phyloP scores from a whole-genome alignment of 768 basidiomycete species.

The Termitomyces sp. region DNA sequence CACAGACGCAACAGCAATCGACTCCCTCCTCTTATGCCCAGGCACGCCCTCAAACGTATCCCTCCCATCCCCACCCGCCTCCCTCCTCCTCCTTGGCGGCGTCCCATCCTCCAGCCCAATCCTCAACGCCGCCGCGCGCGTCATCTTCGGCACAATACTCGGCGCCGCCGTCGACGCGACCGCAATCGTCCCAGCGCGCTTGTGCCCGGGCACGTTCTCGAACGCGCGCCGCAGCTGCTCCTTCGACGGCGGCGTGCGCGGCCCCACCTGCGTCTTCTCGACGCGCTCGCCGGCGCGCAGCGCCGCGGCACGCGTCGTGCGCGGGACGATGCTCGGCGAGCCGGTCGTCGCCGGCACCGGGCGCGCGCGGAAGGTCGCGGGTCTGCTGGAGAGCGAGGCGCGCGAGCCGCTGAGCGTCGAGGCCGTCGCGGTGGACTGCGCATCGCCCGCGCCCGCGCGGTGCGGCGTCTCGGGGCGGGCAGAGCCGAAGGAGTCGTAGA shows the following conservation, averaged over 20 bases:
- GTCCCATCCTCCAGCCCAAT: conserved; percentile 44
- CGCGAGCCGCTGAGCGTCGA: too few species aligned
- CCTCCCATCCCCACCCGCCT: conserved; percentile 20
- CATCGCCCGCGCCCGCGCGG: conserved; percentile 30
- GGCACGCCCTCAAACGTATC: conserved; percentile 74
- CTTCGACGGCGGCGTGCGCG: conserved; percentile 53
- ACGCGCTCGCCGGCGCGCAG: conserved; percentile 58
- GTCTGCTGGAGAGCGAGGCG: conserved; percentile 38
- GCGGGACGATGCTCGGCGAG: conserved; percentile 68
- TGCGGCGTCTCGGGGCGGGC: conserved; percentile 41
- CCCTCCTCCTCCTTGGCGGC: conserved; percentile 32
- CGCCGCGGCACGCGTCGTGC: conserved; percentile 69
- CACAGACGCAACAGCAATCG: conserved; percentile 64
- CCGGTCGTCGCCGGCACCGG: conserved; percentile 55
- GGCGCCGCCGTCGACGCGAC: conserved; percentile 78
- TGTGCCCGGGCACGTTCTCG: conserved; percentile 78
- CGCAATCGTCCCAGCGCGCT: conserved; percentile 57
- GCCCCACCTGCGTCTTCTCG: conserved; percentile 35
- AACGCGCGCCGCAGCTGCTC: conserved; percentile 63
- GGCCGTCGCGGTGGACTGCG: conserved; percentile 37
- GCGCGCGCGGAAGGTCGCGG: conserved; percentile 56
- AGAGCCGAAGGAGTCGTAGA: conserved; percentile 28
- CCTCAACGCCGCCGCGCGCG: conserved; percentile 67
- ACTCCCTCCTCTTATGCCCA: conserved; percentile 77
- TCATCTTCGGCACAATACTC: conserved; percentile 66